Conservation (phyloP, 306 rosid species). For the Malus domestica region ASM211411v1 NC_041794.1:5880501-5881000, state of each 20-base stretch:
- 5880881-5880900: neutral
- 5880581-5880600: neutral
- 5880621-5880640: neutral
- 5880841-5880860: neutral
- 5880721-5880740: neutral
- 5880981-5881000: neutral
- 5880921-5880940: neutral
- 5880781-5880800: neutral
- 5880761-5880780: neutral
- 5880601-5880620: neutral
- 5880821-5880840: neutral
- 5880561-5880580: constrained; percentile 52
- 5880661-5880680: neutral
- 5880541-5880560: constrained; percentile 87
- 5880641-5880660: neutral
- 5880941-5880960: neutral
- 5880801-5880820: neutral
- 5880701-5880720: neutral
- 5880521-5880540: constrained; percentile 60
- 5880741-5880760: neutral
- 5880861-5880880: neutral
- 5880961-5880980: neutral
- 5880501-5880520: constrained; percentile 65
- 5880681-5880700: neutral
- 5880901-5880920: neutral